Percentiles rank a stretch among this genome's conserved stretches.
These are phyloP conservation scores for Chlorociboria aeruginascens DNA, from an alignment of 495 filamentous ascomycete species.

Conservation along the genomic window DNA sequence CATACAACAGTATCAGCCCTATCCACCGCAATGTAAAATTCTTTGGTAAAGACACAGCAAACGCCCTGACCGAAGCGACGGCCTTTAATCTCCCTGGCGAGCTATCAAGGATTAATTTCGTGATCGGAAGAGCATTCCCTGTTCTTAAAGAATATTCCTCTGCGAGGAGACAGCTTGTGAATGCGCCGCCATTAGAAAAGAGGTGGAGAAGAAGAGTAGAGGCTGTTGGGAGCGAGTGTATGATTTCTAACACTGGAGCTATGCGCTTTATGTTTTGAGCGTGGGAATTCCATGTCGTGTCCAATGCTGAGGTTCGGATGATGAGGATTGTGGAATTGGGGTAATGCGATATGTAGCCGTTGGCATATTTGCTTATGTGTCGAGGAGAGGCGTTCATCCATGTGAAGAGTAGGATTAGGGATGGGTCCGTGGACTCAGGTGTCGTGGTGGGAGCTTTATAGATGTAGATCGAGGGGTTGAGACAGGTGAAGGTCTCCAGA, in stretches of 20 bases:
- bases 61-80: constrained; percentile 27
- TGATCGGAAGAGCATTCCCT: constrained; percentile 15
- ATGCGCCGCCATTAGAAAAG: constrained; percentile 33
- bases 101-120: constrained; percentile 24
- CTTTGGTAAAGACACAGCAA: constrained; percentile 15
- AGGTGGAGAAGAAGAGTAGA: constrained; percentile 27
- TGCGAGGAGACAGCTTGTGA: constrained; percentile 22
- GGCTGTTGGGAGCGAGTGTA: constrained; percentile 9
- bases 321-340: constrained; percentile 27
- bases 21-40: constrained; percentile 10
- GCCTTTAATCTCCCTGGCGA: constrained; percentile 23
- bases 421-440: constrained; percentile 18
- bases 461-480: constrained; percentile 11
- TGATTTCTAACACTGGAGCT: constrained; percentile 7
- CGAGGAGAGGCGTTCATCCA: constrained; percentile 31
- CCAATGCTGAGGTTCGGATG: constrained; percentile 8
- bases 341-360: constrained; percentile 27
- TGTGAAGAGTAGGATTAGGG: constrained; percentile 30
- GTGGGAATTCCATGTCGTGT: background rate
- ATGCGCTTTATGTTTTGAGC: constrained; percentile 7
- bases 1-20: constrained; percentile 17
- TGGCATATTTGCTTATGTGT: constrained; percentile 33
- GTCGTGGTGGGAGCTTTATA: background rate
- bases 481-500: constrained; percentile 11
- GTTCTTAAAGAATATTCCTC: constrained; percentile 9